Conservation (phyloP, 2,329 filamentous ascomycete genomes). For the Hymenoscyphus albidus region DNA sequence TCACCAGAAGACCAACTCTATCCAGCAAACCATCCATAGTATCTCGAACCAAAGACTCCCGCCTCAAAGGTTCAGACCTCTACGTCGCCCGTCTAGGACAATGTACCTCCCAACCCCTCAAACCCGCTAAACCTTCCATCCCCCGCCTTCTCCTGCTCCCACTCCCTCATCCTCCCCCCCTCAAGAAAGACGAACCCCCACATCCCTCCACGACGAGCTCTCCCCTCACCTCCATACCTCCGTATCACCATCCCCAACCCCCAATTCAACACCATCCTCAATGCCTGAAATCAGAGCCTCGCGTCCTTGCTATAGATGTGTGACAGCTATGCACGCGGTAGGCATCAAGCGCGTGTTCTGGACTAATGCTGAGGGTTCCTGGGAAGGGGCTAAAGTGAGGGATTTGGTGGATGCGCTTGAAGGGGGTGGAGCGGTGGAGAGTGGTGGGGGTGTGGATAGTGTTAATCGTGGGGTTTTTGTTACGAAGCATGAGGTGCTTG, state of each 20-base stretch:
- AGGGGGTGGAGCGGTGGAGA: conserved; percentile 37
- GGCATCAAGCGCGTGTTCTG: conserved; percentile 52
- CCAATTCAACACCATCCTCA: background rate
- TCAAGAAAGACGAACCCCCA: background rate
- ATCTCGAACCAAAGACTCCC: conserved; percentile 44
- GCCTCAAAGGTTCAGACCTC: conserved; percentile 47
- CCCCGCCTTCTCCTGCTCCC: conserved; percentile 7
- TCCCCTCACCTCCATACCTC: conserved; percentile 22
- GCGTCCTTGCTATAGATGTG: conserved; percentile 49
- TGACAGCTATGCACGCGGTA: conserved; percentile 48
- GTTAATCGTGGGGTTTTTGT: conserved; percentile 41
- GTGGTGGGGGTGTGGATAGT: conserved; percentile 16
- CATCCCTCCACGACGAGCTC: conserved; percentile 48
- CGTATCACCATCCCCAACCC: background rate
- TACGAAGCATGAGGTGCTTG: conserved; percentile 50
- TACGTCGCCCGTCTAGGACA: conserved; percentile 46
- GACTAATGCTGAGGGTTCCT: conserved; percentile 45
- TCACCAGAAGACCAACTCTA: conserved; percentile 23
- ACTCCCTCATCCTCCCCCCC: background rate
- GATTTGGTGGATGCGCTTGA: conserved; percentile 46
- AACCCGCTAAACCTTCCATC: background rate
- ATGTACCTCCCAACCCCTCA: background rate
- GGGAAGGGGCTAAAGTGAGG: conserved; percentile 48
- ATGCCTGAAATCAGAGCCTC: conserved; percentile 33
- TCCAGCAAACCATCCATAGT: conserved; percentile 28